phyloP scores from a whole-genome alignment of 2,329 filamentous ascomycete species.

The Hypomyces rosellus region DNA sequence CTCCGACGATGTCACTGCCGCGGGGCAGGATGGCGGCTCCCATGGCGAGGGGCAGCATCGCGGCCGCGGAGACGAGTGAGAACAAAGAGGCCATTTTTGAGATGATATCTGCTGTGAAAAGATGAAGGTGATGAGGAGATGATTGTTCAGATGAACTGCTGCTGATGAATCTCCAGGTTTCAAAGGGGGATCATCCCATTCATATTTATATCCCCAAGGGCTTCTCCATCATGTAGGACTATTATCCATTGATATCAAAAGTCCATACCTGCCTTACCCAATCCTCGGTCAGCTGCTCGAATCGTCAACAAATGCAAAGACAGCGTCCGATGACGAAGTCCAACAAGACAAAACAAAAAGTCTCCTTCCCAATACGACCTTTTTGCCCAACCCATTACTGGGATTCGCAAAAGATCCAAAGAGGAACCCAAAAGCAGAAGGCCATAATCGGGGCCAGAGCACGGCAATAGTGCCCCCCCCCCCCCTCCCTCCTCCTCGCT shows the following conservation, averaged over 20 bases:
- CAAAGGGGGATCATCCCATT: background rate
- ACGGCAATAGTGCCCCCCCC: no score
- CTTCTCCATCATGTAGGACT: no score
- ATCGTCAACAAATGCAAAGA: background rate
- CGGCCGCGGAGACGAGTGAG: background rate
- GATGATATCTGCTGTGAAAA: background rate
- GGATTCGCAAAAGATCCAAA: constrained; percentile 7
- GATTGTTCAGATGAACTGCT: background rate
- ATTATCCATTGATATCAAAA: no score
- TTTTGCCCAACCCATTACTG: background rate
- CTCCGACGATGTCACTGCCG: constrained; percentile 20
- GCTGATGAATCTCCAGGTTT: constrained; percentile 3
- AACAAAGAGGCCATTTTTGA: background rate
- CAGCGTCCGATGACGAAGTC: background rate
- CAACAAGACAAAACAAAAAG: background rate
- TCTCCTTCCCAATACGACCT: constrained; percentile 8
- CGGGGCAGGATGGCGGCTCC: constrained; percentile 8
- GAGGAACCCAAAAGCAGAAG: no score
- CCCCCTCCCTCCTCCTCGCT: no score
- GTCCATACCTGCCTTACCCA: no score
- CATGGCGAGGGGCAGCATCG: constrained; percentile 5
- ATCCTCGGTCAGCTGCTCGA: no score
- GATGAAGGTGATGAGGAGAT: background rate
- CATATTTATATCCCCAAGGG: background rate
- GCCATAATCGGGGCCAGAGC: no score